phyloP scores from a whole-genome alignment of 78 protist genomes.

The Planoprotostelium fungivorum region DNA sequence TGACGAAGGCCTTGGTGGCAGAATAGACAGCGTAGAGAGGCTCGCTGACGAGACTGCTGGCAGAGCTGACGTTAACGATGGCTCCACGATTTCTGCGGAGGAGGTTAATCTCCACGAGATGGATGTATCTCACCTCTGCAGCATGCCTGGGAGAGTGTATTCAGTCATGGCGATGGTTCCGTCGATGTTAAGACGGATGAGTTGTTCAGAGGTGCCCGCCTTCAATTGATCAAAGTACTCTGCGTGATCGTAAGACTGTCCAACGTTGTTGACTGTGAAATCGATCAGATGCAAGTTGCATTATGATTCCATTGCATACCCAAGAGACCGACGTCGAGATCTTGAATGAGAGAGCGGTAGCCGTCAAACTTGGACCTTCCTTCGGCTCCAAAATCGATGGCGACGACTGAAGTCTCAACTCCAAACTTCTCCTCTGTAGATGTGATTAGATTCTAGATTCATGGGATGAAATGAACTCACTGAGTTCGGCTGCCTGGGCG shows the following conservation, averaged over 20 bases:
- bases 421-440: constrained; percentile 23
- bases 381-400: constrained; percentile 26
- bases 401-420: constrained; percentile 31
- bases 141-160: not conserved
- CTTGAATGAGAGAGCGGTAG: not conserved
- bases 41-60: constrained; percentile 19
- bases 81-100: constrained; percentile 57
- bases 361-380: not conserved
- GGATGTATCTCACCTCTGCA: not conserved
- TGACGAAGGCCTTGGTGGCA: constrained; percentile 65
- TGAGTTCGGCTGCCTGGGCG: constrained; percentile 8
- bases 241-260: constrained; percentile 66
- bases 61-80: constrained; percentile 54
- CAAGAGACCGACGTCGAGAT: constrained; percentile 36
- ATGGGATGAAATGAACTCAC: not conserved
- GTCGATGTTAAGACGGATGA: constrained; percentile 44
- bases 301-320: not conserved
- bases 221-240: constrained; percentile 45
- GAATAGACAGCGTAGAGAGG: constrained; percentile 55
- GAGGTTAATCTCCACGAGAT: constrained; percentile 12
- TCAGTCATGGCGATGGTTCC: not conserved
- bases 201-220: constrained; percentile 10
- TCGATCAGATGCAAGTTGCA: not conserved
- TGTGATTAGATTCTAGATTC: not conserved
- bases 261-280: constrained; percentile 67